Evolutionary conservation across 2,329 filamentous ascomycete species (phyloP).

Genomic region (Dendrostoma leiphaemia): DNA sequence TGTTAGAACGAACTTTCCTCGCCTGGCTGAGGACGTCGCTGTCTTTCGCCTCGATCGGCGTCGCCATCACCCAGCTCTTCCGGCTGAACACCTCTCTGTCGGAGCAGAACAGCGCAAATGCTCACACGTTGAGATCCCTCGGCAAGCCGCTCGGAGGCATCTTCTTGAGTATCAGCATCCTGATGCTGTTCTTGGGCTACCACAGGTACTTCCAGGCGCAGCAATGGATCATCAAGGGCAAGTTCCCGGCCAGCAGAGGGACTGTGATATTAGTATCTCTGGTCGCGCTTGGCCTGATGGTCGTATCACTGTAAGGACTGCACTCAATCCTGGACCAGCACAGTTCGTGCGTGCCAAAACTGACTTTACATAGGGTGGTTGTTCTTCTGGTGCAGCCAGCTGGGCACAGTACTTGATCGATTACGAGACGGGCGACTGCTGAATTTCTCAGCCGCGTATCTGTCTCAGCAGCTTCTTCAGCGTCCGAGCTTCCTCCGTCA

Average conservation of each 20-base stretch:
- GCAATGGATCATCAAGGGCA: constrained; percentile 75
- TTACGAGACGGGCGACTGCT: too few relatives aligned
- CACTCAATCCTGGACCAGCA: too few relatives aligned
- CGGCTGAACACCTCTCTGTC: constrained; percentile 70
- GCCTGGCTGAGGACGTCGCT: constrained; percentile 83
- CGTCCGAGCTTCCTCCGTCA: too few relatives aligned
- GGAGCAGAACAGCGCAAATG: constrained; percentile 30
- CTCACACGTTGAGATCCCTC: constrained; percentile 55
- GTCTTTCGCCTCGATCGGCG: constrained; percentile 78
- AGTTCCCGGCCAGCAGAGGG: constrained; percentile 49
- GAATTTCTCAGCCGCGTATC: too few relatives aligned
- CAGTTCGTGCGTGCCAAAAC: too few relatives aligned
- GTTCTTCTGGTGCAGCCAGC: constrained; percentile 7
- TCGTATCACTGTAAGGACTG: constrained; percentile 49
- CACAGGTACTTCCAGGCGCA: constrained; percentile 76
- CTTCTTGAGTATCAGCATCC: constrained; percentile 72
- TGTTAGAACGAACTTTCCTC: constrained; percentile 75
- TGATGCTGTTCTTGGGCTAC: constrained; percentile 74
- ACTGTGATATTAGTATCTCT: constrained; percentile 69
- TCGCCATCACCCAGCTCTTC: constrained; percentile 82
- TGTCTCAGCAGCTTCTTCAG: too few relatives aligned
- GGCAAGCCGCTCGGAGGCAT: constrained; percentile 75
- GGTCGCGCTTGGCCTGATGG: constrained; percentile 63
- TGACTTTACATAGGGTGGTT: not conserved
- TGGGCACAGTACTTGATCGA: not conserved